Conservation (phyloP, 495 filamentous ascomycete species). For the Diplogelasinospora grovesii region DNA sequence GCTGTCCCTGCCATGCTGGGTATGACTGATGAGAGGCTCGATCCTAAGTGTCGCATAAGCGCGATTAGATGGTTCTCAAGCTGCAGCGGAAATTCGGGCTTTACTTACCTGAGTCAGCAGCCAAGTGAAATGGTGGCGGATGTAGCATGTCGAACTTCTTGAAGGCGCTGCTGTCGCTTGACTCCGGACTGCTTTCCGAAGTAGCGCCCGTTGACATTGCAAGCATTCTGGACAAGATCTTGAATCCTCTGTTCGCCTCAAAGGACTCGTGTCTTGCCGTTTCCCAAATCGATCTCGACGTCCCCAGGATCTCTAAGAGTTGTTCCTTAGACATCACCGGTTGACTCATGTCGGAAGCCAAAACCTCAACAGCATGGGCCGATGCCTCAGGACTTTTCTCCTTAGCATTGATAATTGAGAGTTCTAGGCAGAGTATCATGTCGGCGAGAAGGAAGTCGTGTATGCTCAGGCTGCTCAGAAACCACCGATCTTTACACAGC, state of each 20-base stretch:
- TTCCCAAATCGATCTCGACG: constrained; percentile 22
- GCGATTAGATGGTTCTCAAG: too few relatives aligned
- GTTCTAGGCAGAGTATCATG: constrained; percentile 35
- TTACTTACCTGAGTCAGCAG: constrained; percentile 5
- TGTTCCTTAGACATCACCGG: constrained; percentile 17
- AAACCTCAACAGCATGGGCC: background rate
- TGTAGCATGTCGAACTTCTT: background rate
- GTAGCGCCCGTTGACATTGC: constrained; percentile 15
- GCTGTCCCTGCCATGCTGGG: too few relatives aligned
- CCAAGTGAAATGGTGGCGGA: background rate
- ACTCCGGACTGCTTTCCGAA: constrained; percentile 15
- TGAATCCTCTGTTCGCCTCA: constrained; percentile 22
- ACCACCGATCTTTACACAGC: constrained; percentile 26
- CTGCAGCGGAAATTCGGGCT: too few relatives aligned
- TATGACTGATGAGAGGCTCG: background rate
- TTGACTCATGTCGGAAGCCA: background rate
- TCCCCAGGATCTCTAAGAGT: constrained; percentile 18
- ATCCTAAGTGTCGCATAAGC: background rate
- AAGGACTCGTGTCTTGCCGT: constrained; percentile 8
- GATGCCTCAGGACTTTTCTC: constrained; percentile 8
- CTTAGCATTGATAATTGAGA: constrained; percentile 17
- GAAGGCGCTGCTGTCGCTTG: background rate
- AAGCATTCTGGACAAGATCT: constrained; percentile 24
- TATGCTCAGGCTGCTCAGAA: constrained; percentile 25
- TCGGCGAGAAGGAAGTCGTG: constrained; percentile 32